phyloP scores from a whole-genome alignment of 2,329 filamentous ascomycete species.

The Monilinia fructigena region DNA sequence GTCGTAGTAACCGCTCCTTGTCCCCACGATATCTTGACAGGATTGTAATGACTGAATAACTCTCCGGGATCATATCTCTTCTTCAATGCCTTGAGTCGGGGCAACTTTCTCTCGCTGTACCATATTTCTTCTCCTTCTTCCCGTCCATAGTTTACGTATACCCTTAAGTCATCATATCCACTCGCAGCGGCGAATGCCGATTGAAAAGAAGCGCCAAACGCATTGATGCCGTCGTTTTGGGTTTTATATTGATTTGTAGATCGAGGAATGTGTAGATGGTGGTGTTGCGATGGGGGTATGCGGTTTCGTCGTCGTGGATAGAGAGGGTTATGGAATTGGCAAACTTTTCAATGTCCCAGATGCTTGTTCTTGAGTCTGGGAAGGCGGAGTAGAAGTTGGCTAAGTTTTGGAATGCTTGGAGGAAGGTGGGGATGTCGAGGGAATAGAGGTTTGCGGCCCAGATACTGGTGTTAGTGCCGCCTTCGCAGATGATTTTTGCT shows the following conservation, averaged over 20 bases:
- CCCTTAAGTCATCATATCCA: background rate
- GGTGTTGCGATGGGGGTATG: background rate
- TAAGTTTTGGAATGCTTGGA: background rate
- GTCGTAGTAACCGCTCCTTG: background rate
- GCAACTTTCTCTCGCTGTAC: background rate
- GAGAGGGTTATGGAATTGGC: background rate
- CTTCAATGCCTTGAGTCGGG: background rate
- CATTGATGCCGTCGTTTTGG: background rate
- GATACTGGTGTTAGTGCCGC: background rate
- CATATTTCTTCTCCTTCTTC: background rate
- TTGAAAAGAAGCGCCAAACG: constrained; percentile 1
- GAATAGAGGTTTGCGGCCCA: background rate
- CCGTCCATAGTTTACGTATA: background rate
- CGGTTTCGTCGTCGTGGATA: background rate
- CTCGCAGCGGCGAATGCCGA: background rate
- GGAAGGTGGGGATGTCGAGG: background rate
- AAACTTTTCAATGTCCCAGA: background rate
- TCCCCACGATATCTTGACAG: background rate
- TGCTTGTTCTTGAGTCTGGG: background rate
- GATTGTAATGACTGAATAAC: background rate
- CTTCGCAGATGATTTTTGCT: background rate
- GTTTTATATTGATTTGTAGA: background rate
- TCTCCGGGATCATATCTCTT: background rate
- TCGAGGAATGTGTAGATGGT: background rate
- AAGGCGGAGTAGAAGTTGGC: background rate